A percentile compares a stretch with the other conserved stretches of the same genome.
Evolutionary conservation across 306 rosid species (phyloP).

Genomic region (Bauhinia variegata): DNA sequence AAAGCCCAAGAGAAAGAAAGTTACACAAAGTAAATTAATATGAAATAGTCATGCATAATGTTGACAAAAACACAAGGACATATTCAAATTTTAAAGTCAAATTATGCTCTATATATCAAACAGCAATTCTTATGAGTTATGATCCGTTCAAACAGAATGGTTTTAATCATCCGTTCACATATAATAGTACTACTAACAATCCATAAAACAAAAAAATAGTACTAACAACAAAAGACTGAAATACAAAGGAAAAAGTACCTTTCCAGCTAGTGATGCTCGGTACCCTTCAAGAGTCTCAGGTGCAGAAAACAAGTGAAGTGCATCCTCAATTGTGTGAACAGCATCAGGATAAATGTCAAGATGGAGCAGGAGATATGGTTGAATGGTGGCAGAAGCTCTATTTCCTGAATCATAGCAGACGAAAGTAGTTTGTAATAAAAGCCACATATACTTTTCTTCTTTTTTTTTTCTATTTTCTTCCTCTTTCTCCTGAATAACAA

Average conservation of each 20-base stretch:
- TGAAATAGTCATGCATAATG: no score
- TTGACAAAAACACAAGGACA: background rate
- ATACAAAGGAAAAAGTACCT: conserved; percentile 50
- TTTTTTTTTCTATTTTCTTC: background rate
- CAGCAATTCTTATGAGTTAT: background rate
- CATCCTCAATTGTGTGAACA: conserved; percentile 81
- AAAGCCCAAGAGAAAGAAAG: no score
- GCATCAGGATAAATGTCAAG: conserved; percentile 85
- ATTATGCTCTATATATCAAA: conserved; percentile 9
- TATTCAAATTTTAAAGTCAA: conserved; percentile 4
- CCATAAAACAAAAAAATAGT: no score
- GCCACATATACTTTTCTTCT: background rate
- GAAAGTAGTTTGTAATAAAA: background rate
- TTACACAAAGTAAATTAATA: no score
- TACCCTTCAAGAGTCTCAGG: conserved; percentile 93
- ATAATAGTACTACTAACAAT: background rate
- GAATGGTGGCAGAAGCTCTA: conserved; percentile 73
- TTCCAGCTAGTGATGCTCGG: conserved; percentile 72
- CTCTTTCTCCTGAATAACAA: conserved; percentile 33
- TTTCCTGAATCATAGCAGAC: conserved; percentile 33
- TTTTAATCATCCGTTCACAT: background rate
- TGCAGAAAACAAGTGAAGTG: conserved; percentile 83
- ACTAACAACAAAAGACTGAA: background rate
- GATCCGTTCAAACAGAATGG: background rate
- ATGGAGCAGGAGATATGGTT: conserved; percentile 85